Percentiles rank a stretch among this genome's conserved stretches.
phyloP scores from a whole-genome alignment of 1,139 yeast genomes.

The Zhuliangozyma parablackwelliae region DNA sequence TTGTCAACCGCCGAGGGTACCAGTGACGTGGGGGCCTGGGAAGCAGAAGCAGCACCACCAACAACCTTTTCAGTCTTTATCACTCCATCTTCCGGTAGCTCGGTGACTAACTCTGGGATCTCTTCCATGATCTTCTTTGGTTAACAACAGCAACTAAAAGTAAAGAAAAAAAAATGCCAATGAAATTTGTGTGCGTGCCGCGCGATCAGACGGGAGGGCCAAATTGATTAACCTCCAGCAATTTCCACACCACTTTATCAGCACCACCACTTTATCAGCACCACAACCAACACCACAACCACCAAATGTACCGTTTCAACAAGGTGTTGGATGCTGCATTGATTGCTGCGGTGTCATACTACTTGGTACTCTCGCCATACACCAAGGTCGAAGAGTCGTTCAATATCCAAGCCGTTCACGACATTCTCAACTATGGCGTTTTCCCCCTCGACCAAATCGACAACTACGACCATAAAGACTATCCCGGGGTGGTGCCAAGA shows the following conservation, averaged over 20 bases:
- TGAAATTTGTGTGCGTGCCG: not conserved
- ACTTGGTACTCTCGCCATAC: conserved; percentile 62
- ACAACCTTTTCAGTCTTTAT: conserved; percentile 7
- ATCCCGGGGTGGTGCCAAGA: conserved; percentile 90
- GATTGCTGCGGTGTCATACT: conserved; percentile 32
- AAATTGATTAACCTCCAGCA: too few relatives aligned
- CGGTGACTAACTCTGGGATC: conserved; percentile 51
- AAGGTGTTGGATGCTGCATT: conserved; percentile 20
- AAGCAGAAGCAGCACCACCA: not conserved
- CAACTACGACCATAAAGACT: conserved; percentile 66
- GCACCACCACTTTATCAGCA: not conserved
- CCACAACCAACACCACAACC: not conserved
- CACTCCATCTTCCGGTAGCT: conserved; percentile 13
- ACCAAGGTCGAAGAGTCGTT: conserved; percentile 95
- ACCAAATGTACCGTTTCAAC: conserved; percentile 15
- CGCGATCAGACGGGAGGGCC: too few relatives aligned
- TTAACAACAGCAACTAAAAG: not conserved
- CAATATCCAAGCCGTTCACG: conserved; percentile 86
- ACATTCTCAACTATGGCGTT: conserved; percentile 63
- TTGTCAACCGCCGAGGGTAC: conserved; percentile 9
- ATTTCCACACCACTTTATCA: too few relatives aligned
- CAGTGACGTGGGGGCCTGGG: conserved; percentile 6
- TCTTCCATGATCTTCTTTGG: conserved; percentile 27
- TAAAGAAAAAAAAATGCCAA: not conserved
- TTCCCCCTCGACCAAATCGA: conserved; percentile 27